phyloP scores from a whole-genome alignment of 2,329 filamentous ascomycete genomes.

The Nigrospora sphaerica region DNA sequence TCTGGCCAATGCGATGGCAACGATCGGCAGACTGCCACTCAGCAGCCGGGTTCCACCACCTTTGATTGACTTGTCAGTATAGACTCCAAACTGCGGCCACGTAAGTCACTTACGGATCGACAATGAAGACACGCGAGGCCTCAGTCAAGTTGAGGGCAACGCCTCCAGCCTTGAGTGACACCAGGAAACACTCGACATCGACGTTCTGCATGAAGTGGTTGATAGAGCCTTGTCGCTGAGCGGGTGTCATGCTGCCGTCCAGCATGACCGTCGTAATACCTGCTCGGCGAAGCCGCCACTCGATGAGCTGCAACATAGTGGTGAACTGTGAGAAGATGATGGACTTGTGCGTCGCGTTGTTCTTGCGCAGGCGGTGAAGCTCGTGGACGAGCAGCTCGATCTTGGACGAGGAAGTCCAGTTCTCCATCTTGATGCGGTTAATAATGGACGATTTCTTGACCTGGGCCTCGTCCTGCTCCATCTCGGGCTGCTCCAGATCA shows the following conservation, averaged over 20 bases:
- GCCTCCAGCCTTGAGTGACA: conserved; percentile 91
- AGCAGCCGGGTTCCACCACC: conserved; percentile 99
- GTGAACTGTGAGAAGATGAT: conserved; percentile 98
- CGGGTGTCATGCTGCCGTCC: conserved; percentile 93
- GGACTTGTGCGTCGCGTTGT: conserved; percentile 90
- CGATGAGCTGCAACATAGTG: conserved; percentile 92
- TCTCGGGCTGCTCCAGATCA: conserved; percentile 90
- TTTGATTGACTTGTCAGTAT: conserved; percentile 22
- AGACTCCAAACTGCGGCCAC: too few relatives aligned
- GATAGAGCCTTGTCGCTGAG: conserved; percentile 87
- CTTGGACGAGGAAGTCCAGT: conserved; percentile 97
- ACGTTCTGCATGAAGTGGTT: conserved; percentile 95
- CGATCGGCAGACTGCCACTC: conserved; percentile 97
- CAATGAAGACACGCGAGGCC: conserved; percentile 88
- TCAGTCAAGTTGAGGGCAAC: conserved; percentile 94
- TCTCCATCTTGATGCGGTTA: conserved; percentile 97
- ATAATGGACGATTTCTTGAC: conserved; percentile 97
- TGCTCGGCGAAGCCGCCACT: conserved; percentile 93
- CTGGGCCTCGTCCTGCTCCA: conserved; percentile 79
- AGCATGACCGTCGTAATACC: conserved; percentile 98
- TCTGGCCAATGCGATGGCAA: conserved; percentile 92
- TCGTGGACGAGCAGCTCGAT: conserved; percentile 96
- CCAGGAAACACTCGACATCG: conserved; percentile 90
- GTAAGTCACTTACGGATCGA: conserved; percentile 72
- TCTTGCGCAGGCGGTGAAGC: conserved; percentile 81